phyloP scores from a whole-genome alignment of 345 rosid species.

The Xanthoceras sorbifolium region DNA sequence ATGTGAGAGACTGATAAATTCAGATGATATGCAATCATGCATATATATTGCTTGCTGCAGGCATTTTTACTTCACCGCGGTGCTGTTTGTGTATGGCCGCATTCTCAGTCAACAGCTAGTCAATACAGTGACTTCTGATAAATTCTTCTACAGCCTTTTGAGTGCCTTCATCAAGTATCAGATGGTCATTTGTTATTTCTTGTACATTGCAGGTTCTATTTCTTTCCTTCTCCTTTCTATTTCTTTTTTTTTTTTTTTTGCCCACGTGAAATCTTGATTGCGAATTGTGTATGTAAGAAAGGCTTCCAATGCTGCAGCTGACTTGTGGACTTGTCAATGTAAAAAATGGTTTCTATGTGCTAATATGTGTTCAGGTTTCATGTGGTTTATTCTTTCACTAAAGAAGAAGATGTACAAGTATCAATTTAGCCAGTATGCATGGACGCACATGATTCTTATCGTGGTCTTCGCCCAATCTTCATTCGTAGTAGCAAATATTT shows the following conservation, averaged over 20 bases:
- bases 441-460: conserved; percentile 98
- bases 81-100: conserved; percentile 94
- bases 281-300: no score
- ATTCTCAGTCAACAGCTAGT: conserved; percentile 89
- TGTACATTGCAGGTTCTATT: conserved; percentile 85
- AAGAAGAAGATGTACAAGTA: conserved; percentile 99
- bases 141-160: conserved; percentile 71
- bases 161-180: conserved; percentile 84
- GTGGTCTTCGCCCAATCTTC: conserved; percentile 95
- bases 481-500: conserved; percentile 93
- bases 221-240: no score
- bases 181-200: conserved; percentile 83
- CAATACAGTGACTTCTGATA: conserved; percentile 80
- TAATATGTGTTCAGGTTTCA: conserved; percentile 61
- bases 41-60: conserved; percentile 30
- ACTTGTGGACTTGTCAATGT: not conserved
- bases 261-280: conserved; percentile 24
- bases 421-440: conserved; percentile 98
- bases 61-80: conserved; percentile 98
- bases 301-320: not conserved
- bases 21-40: not conserved
- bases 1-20: not conserved
- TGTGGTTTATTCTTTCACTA: conserved; percentile 96
- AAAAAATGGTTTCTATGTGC: not conserved
- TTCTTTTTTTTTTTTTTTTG: not conserved